Base-by-base conservation (phyloP, 73 alveolate species). In the Diophrys sp. region DNA sequence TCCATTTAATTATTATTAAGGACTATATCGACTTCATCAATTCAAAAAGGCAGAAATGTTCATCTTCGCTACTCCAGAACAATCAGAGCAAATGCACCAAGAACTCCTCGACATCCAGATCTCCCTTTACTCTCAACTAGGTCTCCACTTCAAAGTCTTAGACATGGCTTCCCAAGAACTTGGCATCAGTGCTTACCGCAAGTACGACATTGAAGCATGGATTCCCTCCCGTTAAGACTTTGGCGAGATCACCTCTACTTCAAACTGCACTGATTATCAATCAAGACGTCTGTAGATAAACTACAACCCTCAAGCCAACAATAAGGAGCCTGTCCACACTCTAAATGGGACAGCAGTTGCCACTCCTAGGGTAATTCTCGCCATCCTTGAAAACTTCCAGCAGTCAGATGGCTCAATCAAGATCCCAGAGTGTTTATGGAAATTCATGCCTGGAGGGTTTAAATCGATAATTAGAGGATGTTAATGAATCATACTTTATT, bases 311-410 rank as follows among this genome's bases (percentile, higher is more conserved):
- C 31, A 71, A 25, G 88, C 73, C 14, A 54, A 77, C 32, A 86
- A 72, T 23, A 76, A 72, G 75, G 70, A 77, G 27, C 28, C 53
- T 26, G 95, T 83, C 55, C 98, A 93, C 71, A 93, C 98, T 23
- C 80, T 93, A 29, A 93, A 93, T 81, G 98, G 95, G 26, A 93
- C 98, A 1, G 98, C 96, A 26, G 77, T 89, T 5, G 98, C 98
- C 11, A 90, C 89, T 0, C 98, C 98, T 14, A 82, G 98, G 31
- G 78, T 93, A 56, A 74, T 93, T 55, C 81, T 93, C 88, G 80
- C 92, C 24, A 89, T 93, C 67, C 75, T 93, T 67, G 98, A 93
- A 69, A 85, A 87, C 30, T 84, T 81, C 83, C 86, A 89, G 28
- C 78, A 73, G 81, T 73, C 87, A 80, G 93, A 71, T 30, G 88